Evolutionary conservation across 75 land plant species (phyloP), one percentile per base, ranked within the genome.

Genomic region (Cryptomeria japonica): DNA sequence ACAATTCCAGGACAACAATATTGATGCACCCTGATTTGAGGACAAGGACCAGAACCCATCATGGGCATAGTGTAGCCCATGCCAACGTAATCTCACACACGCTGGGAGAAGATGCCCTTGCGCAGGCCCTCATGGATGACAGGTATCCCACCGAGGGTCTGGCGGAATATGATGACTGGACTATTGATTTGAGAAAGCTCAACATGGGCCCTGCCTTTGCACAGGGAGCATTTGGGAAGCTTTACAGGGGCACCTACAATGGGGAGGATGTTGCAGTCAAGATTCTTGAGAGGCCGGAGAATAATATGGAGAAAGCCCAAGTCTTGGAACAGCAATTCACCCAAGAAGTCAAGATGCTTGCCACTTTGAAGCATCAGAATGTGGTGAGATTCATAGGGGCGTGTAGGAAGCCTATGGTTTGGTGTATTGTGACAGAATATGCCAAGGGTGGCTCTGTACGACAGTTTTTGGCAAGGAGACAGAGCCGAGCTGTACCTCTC

Each of bases 361-460:
- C 94, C 18, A 90, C 92, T 36, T 83, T 95, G 78, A 93, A 75
- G 88, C 97, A 93, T 68, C 93, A 92, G 46, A 96, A 96, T 85
- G 92, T 96, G 68, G 95, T 96, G 46, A 93, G 95, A 19, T 96
- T 96, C 89, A 91, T 96, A 89, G 96, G 95, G 28, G 95, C 92
- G 3, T 96, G 97, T 83, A 86, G 92, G 51, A 96, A 95, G 55
- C 95, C 95, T 3, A 86, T 95, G 91, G 97, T 96, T 2, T 96
- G 95, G 96, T 96, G 97, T 89, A 96, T 96, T 75, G 95, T 95
- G 78, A 96, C 96, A 28, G 97, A 96, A 88, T 96, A 96, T 89
- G 96, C 96, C 15, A 93, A 89, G 89, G 97, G 97, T 15, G 97
- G 96, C 7, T 96, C 97, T 13, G 94, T 96, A 1, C 77, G 96